Evolutionary conservation across 352 stramenopile genomes (phyloP).

Genomic region (Phytophthora citrophthora): DNA sequence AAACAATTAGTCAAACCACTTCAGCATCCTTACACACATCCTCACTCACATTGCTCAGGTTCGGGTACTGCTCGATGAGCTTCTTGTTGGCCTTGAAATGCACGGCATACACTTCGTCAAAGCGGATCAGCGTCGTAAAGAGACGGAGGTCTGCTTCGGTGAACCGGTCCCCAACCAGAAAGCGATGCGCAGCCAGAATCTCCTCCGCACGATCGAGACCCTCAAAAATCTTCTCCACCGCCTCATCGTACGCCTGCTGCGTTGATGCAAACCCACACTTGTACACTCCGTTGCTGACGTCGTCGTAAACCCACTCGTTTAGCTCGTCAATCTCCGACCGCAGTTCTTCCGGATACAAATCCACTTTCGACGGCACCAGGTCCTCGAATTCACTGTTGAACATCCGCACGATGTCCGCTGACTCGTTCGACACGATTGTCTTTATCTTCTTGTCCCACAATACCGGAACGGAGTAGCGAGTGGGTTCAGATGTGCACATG

Average conservation of each 20-base stretch:
- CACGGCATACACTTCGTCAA: constrained; percentile 93
- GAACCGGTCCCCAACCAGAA: constrained; percentile 71
- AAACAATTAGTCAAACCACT: background rate
- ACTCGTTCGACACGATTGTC: constrained; percentile 97
- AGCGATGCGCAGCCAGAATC: constrained; percentile 78
- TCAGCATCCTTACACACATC: background rate
- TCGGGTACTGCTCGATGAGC: constrained; percentile 80
- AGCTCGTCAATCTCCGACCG: constrained; percentile 79
- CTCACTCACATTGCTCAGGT: constrained; percentile 68
- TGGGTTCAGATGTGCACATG: constrained; percentile 50
- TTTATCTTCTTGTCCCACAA: constrained; percentile 94
- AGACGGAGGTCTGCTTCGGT: constrained; percentile 91
- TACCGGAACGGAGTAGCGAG: constrained; percentile 94
- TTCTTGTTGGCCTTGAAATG: constrained; percentile 88
- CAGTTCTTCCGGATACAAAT: constrained; percentile 89
- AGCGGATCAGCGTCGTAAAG: constrained; percentile 93
- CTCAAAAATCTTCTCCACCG: constrained; percentile 83
- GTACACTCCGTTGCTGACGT: constrained; percentile 94
- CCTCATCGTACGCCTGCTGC: constrained; percentile 89
- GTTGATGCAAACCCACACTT: constrained; percentile 61
- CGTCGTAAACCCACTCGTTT: constrained; percentile 92
- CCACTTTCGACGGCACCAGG: constrained; percentile 73
- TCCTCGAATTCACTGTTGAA: constrained; percentile 93
- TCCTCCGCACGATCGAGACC: constrained; percentile 85
- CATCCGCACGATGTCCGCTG: constrained; percentile 95